Conservation (phyloP, 495 filamentous ascomycete genomes). For the Aspergillus biplanus region DNA sequence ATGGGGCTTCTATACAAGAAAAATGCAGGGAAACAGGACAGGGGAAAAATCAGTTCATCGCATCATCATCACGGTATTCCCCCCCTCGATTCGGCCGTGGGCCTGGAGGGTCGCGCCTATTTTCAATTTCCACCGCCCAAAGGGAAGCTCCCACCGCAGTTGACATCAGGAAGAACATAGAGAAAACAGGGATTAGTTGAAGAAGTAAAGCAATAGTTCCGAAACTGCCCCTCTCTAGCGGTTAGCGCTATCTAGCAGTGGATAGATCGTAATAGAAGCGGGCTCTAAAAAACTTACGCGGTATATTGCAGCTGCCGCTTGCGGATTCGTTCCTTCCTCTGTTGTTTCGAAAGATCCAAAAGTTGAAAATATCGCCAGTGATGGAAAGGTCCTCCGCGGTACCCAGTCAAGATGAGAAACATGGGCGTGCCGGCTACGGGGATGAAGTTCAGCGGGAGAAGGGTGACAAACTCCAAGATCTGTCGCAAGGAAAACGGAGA, state of each 20-base stretch:
- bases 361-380: constrained; percentile 71
- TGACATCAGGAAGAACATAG: constrained; percentile 70
- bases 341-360: constrained; percentile 57
- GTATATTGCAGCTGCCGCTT: constrained; percentile 61
- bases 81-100: constrained; percentile 30
- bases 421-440: constrained; percentile 65
- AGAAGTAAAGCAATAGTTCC: constrained; percentile 63
- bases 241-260: constrained; percentile 8
- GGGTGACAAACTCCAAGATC: constrained; percentile 74
- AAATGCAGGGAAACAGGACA: not conserved
- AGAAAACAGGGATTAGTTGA: constrained; percentile 64
- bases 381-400: constrained; percentile 66
- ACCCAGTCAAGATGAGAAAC: constrained; percentile 65
- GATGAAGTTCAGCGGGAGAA: constrained; percentile 68
- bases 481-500: constrained; percentile 73
- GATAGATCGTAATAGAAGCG: not conserved
- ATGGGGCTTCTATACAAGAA: not conserved
- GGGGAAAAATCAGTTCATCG: constrained; percentile 26
- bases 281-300: constrained; percentile 45
- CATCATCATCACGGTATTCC: constrained; percentile 38
- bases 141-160: constrained; percentile 65
- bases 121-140: constrained; percentile 64
- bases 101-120: constrained; percentile 38
- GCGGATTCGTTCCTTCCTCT: constrained; percentile 58
- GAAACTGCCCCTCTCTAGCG: constrained; percentile 44